Evolutionary conservation across 2,329 filamentous ascomycete species (phyloP).

Genomic region (Colletotrichum noveboracense): DNA sequence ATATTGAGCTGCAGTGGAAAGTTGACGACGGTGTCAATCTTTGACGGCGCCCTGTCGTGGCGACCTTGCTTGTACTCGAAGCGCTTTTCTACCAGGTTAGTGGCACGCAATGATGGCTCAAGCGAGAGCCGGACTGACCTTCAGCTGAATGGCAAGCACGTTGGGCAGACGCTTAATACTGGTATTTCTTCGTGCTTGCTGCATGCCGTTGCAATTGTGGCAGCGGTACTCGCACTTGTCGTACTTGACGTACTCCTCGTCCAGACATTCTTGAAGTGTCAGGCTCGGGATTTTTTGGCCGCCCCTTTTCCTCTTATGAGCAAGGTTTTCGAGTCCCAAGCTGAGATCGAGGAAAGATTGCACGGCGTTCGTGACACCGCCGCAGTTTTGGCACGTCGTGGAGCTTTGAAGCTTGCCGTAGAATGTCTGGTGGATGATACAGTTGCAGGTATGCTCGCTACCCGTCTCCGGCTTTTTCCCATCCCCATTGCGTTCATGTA

Average conservation of each 20-base stretch:
- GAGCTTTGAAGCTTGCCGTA: conserved; percentile 91
- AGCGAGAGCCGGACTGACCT: conserved; percentile 58
- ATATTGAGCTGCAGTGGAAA: conserved; percentile 91
- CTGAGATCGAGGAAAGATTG: conserved; percentile 93
- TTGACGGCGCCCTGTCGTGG: conserved; percentile 75
- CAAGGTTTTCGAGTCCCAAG: conserved; percentile 78
- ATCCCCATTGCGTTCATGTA: conserved; percentile 83
- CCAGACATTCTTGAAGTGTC: conserved; percentile 76
- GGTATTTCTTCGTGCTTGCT: conserved; percentile 83
- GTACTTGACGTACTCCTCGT: conserved; percentile 82
- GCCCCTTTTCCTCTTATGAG: conserved; percentile 69
- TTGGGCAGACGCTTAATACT: conserved; percentile 86
- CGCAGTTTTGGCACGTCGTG: conserved; percentile 88
- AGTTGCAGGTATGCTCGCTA: conserved; percentile 75
- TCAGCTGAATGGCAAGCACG: conserved; percentile 89
- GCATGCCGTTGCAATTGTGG: conserved; percentile 75
- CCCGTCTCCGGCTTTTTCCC: conserved; percentile 65
- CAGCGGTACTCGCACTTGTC: conserved; percentile 93
- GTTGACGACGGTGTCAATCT: conserved; percentile 85
- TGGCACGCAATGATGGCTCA: neutral
- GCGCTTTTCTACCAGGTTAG: conserved; percentile 41
- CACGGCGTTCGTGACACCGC: conserved; percentile 79
- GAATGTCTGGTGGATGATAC: conserved; percentile 93
- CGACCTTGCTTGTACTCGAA: conserved; percentile 76
- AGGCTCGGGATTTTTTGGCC: conserved; percentile 53